Conservation (phyloP, 495 filamentous ascomycete species). For the Parathielavia hyrcaniae region DNA sequence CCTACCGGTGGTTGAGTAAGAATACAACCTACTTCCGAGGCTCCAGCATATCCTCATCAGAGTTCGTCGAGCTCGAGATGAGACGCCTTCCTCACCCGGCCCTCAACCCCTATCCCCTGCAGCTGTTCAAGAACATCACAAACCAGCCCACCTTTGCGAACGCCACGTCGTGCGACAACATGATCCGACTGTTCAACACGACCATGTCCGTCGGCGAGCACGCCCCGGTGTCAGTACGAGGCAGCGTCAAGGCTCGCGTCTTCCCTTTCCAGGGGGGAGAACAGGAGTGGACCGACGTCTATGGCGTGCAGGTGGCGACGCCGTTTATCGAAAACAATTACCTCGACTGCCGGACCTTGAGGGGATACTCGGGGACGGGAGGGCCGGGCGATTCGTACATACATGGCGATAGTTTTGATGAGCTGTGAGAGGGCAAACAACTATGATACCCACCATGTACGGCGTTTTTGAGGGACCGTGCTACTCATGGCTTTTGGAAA, state of each 20-base stretch:
- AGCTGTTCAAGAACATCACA: slow-evolving; percentile 38
- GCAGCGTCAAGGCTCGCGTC: slow-evolving; percentile 27
- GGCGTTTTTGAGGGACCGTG: neutral
- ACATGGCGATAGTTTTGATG: neutral
- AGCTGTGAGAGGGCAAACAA: neutral
- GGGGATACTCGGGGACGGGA: slow-evolving; percentile 29
- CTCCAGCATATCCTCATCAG: slow-evolving; percentile 17
- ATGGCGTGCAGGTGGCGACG: slow-evolving; percentile 38
- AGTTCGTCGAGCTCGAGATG: slow-evolving; percentile 33
- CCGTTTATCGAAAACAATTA: slow-evolving; percentile 42
- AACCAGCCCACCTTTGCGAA: slow-evolving; percentile 42
- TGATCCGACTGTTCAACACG: slow-evolving; percentile 39
- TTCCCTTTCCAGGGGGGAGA: slow-evolving; percentile 25
- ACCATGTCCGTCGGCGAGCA: slow-evolving; percentile 29
- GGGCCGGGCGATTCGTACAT: slow-evolving; percentile 23
- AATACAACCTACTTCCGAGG: slow-evolving; percentile 32
- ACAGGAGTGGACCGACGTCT: slow-evolving; percentile 29
- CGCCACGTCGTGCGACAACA: slow-evolving; percentile 35
- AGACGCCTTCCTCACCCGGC: neutral
- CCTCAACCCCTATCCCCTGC: slow-evolving; percentile 31
- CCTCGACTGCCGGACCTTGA: slow-evolving; percentile 31
- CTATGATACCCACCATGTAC: slow-evolving; percentile 9
- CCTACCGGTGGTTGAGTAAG: slow-evolving; percentile 28
- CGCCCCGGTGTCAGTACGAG: slow-evolving; percentile 31
- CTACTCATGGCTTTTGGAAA: neutral